Percentiles rank a stretch among this genome's conserved stretches.
Conservation (phyloP, 2,329 filamentous ascomycete genomes). For the Fulvia fulva region DNA sequence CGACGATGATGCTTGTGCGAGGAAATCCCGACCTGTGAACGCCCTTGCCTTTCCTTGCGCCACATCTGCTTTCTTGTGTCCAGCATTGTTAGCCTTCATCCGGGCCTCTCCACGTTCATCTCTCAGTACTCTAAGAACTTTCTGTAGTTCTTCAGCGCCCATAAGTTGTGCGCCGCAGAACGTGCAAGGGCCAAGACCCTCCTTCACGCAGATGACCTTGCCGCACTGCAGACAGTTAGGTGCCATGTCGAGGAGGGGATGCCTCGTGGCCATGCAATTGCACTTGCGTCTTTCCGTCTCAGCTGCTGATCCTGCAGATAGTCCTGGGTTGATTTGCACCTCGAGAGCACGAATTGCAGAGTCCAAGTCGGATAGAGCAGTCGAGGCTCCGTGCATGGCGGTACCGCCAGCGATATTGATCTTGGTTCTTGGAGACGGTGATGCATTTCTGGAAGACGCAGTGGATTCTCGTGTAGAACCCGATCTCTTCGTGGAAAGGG, state of each 20-base stretch:
- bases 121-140: constrained; percentile 77
- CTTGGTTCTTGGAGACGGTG: constrained; percentile 52
- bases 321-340: constrained; percentile 80
- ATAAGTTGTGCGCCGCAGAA: constrained; percentile 78
- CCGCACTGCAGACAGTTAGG: constrained; percentile 91
- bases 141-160: constrained; percentile 68
- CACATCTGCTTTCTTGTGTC: constrained; percentile 64
- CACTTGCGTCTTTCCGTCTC: constrained; percentile 63
- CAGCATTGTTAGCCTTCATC: constrained; percentile 73
- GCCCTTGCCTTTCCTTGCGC: constrained; percentile 39
- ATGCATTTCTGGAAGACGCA: constrained; percentile 46
- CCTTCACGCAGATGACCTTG: constrained; percentile 91
- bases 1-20: constrained; percentile 32
- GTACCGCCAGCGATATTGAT: constrained; percentile 70
- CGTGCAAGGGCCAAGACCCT: constrained; percentile 90
- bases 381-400: constrained; percentile 77
- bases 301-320: constrained; percentile 45
- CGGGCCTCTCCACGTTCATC: constrained; percentile 84
- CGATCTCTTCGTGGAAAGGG: constrained; percentile 46
- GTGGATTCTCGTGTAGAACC: constrained; percentile 35
- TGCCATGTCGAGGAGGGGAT: constrained; percentile 83
- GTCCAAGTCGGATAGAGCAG: constrained; percentile 63
- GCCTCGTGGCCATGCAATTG: constrained; percentile 81
- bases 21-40: constrained; percentile 36
- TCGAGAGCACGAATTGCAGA: constrained; percentile 86